These are phyloP conservation scores for Brassica cretica DNA, from an alignment of 345 rosid species.

Conservation along the genomic window DNA sequence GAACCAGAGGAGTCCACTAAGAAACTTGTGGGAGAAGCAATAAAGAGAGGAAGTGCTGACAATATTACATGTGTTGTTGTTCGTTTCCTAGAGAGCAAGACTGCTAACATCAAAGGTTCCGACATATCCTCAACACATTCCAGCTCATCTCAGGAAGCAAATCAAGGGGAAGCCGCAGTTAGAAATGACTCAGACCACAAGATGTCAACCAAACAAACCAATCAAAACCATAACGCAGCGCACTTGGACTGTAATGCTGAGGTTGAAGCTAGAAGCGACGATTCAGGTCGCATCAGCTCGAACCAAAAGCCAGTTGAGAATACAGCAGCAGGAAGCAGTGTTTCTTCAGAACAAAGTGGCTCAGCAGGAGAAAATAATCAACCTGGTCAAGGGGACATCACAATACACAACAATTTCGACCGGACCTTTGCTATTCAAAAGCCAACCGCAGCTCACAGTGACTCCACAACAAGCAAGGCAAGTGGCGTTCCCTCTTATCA, in stretches of 20 bases:
- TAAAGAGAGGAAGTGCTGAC: constrained; percentile 89
- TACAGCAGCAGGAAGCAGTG: neutral
- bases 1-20: constrained; percentile 91
- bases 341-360: constrained; percentile 9
- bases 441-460: constrained; percentile 1
- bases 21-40: constrained; percentile 80
- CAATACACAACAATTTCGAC: neutral
- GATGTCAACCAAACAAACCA: constrained; percentile 17
- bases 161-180: neutral
- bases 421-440: constrained; percentile 9
- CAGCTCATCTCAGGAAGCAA: constrained; percentile 11
- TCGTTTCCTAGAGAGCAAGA: constrained; percentile 52
- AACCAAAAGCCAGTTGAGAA: neutral
- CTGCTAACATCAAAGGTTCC: neutral
- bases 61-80: constrained; percentile 93
- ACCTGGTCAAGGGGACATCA: constrained; percentile 9
- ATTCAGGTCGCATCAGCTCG: neutral
- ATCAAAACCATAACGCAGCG: constrained; percentile 3
- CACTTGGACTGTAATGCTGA: neutral
- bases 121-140: constrained; percentile 7
- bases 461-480: constrained; percentile 20
- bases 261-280: neutral
- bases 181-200: constrained; percentile 9
- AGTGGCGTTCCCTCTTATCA: constrained; percentile 14
- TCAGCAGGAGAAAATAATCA: neutral